Percentiles rank a stretch among this genome's conserved stretches.
Conservation (phyloP, 208 protist species). For the Trichomonas gallinae region DNA sequence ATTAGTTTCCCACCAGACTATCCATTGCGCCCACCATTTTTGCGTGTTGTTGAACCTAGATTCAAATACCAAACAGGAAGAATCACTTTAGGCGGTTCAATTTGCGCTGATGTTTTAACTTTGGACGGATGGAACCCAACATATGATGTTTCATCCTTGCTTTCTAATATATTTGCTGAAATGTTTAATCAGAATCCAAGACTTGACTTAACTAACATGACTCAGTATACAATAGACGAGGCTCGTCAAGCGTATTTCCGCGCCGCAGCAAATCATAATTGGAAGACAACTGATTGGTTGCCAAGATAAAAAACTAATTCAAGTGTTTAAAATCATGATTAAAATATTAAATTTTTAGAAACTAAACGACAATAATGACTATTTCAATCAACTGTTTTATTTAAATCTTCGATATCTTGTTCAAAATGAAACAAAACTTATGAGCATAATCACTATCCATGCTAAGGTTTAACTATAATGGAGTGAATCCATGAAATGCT, state of each 20-base stretch:
- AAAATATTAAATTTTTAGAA: no score
- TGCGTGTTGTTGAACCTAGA: constrained; percentile 25
- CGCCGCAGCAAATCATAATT: background rate
- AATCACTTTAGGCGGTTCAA: constrained; percentile 19
- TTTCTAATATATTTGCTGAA: background rate
- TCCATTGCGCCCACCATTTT: constrained; percentile 20
- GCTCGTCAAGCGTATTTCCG: background rate
- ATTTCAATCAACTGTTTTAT: no score
- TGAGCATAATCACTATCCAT: no score
- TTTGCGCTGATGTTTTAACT: constrained; percentile 26
- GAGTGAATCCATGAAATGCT: no score
- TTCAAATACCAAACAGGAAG: constrained; percentile 29
- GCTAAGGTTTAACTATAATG: no score
- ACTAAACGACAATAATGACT: no score
- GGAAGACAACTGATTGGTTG: background rate
- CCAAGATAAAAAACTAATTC: no score
- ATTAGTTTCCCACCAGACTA: constrained; percentile 26
- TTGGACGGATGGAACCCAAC: background rate
- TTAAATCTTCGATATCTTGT: no score
- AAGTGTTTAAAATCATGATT: no score
- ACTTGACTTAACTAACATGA: background rate
- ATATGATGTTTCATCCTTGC: background rate
- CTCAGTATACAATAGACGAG: background rate
- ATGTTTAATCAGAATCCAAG: background rate
- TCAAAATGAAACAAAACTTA: no score